A percentile compares a stretch with the other conserved stretches of the same genome.
These are phyloP conservation scores for Sordaria brevicollis DNA, from an alignment of 495 filamentous ascomycete genomes.

Conservation along the genomic window DNA sequence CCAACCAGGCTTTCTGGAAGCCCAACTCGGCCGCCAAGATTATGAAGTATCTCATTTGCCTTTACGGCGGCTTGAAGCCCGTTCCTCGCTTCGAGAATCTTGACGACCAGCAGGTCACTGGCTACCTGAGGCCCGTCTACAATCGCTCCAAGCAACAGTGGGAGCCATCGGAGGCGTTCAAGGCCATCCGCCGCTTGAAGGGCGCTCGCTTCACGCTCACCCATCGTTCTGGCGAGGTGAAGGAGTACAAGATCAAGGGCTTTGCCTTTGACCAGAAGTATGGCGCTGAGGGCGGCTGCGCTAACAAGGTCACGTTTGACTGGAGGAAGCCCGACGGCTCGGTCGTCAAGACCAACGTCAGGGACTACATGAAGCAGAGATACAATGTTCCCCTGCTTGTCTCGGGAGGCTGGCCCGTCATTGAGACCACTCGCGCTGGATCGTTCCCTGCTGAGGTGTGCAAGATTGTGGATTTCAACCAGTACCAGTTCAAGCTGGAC, in stretches of 20 bases:
- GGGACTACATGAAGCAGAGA: conserved; percentile 54
- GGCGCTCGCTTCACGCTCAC: conserved; percentile 58
- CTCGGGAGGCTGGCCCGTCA: conserved; percentile 46
- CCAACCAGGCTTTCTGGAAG: conserved; percentile 66
- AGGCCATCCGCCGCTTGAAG: conserved; percentile 43
- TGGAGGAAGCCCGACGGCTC: conserved; percentile 41
- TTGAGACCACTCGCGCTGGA: conserved; percentile 56
- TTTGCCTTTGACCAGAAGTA: conserved; percentile 32
- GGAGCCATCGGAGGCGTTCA: conserved; percentile 29
- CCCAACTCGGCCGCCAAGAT: conserved; percentile 3
- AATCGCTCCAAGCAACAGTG: background rate
- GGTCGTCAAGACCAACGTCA: conserved; percentile 43
- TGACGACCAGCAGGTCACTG: background rate
- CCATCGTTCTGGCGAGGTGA: conserved; percentile 42
- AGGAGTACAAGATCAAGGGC: conserved; percentile 52
- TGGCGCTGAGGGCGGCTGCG: conserved; percentile 32
- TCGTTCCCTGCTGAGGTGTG: conserved; percentile 74
- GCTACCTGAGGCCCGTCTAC: background rate
- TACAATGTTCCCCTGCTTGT: conserved; percentile 48
- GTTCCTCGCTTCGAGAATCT: too few relatives aligned
- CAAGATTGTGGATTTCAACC: conserved; percentile 46
- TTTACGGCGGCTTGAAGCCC: background rate
- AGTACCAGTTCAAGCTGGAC: conserved; percentile 70
- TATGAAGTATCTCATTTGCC: conserved; percentile 12
- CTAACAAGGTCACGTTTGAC: conserved; percentile 49